Conservation (phyloP, 257 asterid genomes). For the Catharanthus roseus region DNA sequence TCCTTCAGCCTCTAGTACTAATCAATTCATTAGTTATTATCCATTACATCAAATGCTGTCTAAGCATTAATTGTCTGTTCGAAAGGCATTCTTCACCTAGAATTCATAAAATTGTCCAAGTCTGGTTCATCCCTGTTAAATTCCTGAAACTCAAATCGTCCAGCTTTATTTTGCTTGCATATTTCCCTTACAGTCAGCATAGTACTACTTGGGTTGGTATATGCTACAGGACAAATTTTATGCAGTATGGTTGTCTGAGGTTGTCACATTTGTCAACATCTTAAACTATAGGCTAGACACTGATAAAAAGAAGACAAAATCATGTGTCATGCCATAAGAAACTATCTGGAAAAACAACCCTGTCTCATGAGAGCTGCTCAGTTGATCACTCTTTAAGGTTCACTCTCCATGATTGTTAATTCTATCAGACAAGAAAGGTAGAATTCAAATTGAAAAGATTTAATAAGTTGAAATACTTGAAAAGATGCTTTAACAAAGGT, state of each 20-base stretch:
- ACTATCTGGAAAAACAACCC: neutral
- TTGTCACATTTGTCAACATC: neutral
- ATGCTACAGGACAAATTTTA: neutral
- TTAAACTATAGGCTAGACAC: neutral
- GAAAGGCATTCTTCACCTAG: neutral
- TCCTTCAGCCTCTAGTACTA: neutral
- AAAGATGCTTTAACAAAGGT: neutral
- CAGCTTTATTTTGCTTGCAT: neutral
- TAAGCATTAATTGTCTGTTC: neutral
- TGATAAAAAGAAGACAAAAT: neutral
- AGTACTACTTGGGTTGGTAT: neutral
- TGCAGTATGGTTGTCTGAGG: neutral
- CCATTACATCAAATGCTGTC: neutral
- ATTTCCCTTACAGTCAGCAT: neutral
- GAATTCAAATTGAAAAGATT: neutral
- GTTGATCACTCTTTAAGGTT: neutral
- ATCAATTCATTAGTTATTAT: neutral
- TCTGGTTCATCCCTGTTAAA: neutral
- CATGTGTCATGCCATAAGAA: neutral
- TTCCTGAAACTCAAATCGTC: neutral
- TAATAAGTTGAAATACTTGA: too few species aligned
- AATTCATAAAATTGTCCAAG: neutral
- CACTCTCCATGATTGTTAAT: neutral
- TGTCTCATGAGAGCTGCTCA: neutral
- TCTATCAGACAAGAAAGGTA: neutral